phyloP scores from a whole-genome alignment of 2,329 filamentous ascomycete species.

The Annulohypoxylon truncatum region DNA sequence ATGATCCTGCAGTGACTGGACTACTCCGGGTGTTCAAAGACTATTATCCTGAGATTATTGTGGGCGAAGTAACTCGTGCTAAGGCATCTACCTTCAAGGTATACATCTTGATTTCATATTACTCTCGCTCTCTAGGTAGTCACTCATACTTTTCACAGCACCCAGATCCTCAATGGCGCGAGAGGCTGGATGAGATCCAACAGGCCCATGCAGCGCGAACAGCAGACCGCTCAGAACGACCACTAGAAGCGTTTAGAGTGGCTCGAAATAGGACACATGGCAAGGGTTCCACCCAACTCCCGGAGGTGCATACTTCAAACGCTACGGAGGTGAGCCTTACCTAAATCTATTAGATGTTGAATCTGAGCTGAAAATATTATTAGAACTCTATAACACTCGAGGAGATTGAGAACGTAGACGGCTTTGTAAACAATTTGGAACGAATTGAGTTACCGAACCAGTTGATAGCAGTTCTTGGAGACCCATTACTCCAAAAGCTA shows the following conservation, averaged over 20 bases:
- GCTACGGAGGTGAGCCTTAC: constrained; percentile 69
- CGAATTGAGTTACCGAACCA: constrained; percentile 85
- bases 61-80: constrained; percentile 73
- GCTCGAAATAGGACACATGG: constrained; percentile 62
- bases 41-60: constrained; percentile 89
- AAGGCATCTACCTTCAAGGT: constrained; percentile 72
- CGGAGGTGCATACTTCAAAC: constrained; percentile 78
- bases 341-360: not conserved
- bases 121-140: not conserved
- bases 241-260: constrained; percentile 71
- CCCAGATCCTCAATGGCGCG: constrained; percentile 80
- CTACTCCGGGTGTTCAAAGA: constrained; percentile 87
- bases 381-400: constrained; percentile 76
- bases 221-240: constrained; percentile 54
- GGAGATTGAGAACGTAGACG: constrained; percentile 77
- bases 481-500: constrained; percentile 83
- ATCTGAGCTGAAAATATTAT: constrained; percentile 49
- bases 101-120: constrained; percentile 8
- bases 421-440: constrained; percentile 79
- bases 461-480: constrained; percentile 78
- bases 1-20: constrained; percentile 79
- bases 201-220: constrained; percentile 64
- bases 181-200: constrained; percentile 75
- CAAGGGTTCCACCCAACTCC: constrained; percentile 66
- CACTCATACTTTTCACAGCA: constrained; percentile 60